phyloP scores from a whole-genome alignment of 1,139 yeast genomes.

The Lodderomyces margitis region DNA sequence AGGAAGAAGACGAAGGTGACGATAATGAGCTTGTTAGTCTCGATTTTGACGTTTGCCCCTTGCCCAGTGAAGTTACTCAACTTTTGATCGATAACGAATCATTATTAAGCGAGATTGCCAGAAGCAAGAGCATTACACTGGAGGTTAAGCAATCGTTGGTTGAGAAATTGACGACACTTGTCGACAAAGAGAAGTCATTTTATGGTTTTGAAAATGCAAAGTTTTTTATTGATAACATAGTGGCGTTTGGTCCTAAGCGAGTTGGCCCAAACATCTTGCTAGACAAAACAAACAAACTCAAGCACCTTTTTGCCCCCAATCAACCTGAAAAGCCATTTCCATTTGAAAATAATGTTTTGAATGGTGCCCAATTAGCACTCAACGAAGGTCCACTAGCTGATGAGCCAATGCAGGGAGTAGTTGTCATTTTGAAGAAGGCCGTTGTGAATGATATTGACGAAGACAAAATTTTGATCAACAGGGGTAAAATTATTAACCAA shows the following conservation, averaged over 20 bases:
- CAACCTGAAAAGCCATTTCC: constrained; percentile 32
- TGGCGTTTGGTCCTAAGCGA: constrained; percentile 76
- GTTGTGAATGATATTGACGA: constrained; percentile 31
- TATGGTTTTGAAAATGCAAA: constrained; percentile 18
- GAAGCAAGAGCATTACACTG: constrained; percentile 17
- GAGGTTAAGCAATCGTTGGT: neutral
- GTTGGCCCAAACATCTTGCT: constrained; percentile 74
- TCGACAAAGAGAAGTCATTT: constrained; percentile 4
- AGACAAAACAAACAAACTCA: constrained; percentile 43
- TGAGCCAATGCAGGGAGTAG: constrained; percentile 84
- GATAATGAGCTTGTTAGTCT: constrained; percentile 42
- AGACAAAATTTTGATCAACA: constrained; percentile 32
- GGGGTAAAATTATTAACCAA: constrained; percentile 64
- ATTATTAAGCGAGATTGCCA: constrained; percentile 24
- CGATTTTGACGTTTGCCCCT: constrained; percentile 53
- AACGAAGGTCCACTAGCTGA: constrained; percentile 85
- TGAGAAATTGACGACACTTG: constrained; percentile 1
- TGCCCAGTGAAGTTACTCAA: constrained; percentile 50
- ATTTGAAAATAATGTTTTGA: constrained; percentile 65
- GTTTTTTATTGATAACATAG: constrained; percentile 44
- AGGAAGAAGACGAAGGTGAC: constrained; percentile 18
- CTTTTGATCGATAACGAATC: constrained; percentile 51
- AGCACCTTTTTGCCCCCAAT: constrained; percentile 20
- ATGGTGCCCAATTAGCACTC: constrained; percentile 84
- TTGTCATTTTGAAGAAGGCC: constrained; percentile 45